Base-by-base conservation (phyloP, 805 yeast species). In the Monosporozyma aerobia region DNA sequence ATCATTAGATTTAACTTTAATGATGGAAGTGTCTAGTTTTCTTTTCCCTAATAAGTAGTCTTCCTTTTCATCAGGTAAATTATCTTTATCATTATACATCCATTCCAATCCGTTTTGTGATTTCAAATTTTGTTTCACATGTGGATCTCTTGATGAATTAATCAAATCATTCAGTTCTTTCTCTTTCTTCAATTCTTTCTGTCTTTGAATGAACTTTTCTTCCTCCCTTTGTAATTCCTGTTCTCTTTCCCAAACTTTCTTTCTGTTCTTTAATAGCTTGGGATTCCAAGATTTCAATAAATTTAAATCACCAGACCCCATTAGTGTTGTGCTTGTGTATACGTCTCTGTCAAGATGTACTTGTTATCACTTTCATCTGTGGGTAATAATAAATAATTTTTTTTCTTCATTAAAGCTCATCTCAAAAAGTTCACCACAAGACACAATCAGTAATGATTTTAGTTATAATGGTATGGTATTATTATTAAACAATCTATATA, bases 231-330 rank as follows among this genome's bases (percentile, higher is more conserved):
- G 70, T 8, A 85, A 82, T 43, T 83, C 83, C 63, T 87, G 90
- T 63, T 94, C 97, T 51, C 74, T 76, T 57, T 81, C 76, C 92
- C 95, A 85, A 37, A 92, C 90, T 62, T 83, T 86, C 58, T 83
- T 83, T 69, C 84, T 89, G 73, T 92, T 92, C 65, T 85, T 87
- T 64, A 87, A 73, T 49, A 88, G 74, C 47, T 85, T 90, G 2
- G 99, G 97, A 68, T 92, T 89, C 99, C 98, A 92, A 56, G 98
- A 92, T 67, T 92, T 92, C 71, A 92, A 86, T 52, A 90, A 69
- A 65, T 92, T 92, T 56, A 92, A 75, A 67, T 90, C 96, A 5
- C 90, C 87, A 1, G 90, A 87, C 65, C 49, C 49, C 49, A 47
- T 45, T 19, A 10, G n/a, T 39, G 10, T 19, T 39, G 43, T 39